Evolutionary conservation across 2,329 filamentous ascomycete genomes (phyloP).

Genomic region (Dothiorella sarmentorum): DNA sequence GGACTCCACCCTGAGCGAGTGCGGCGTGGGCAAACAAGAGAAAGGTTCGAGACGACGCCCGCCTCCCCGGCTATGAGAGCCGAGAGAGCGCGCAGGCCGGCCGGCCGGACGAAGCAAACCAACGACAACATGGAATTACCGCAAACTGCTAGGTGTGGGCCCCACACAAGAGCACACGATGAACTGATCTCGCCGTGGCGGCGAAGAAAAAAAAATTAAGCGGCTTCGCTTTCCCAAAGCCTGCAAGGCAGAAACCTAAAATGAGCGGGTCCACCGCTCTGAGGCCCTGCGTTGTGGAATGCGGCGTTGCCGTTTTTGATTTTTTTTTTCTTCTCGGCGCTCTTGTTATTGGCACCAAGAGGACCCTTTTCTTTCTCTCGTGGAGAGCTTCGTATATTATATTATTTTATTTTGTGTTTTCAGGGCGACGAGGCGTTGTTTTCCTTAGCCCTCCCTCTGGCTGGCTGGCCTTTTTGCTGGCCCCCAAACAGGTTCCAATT

Average conservation of each 20-base stretch:
- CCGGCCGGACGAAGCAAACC: not conserved
- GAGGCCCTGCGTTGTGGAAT: too few species aligned
- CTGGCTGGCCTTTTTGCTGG: too few species aligned
- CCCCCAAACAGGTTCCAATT: too few species aligned
- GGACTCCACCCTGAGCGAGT: too few species aligned
- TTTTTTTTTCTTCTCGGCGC: not conserved
- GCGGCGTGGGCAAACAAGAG: too few species aligned
- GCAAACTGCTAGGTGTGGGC: not conserved
- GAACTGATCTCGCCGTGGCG: slow-evolving; percentile 10
- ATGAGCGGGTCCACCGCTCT: slow-evolving; percentile 1
- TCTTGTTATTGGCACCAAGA: not conserved
- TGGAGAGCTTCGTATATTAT: not conserved
- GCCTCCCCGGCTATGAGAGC: too few species aligned
- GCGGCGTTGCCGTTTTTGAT: not conserved
- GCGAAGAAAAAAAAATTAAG: slow-evolving; percentile 3
- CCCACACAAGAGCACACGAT: slow-evolving; percentile 1
- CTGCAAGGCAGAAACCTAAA: not conserved
- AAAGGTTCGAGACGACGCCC: too few species aligned
- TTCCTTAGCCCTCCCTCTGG: too few species aligned
- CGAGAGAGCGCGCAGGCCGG: slow-evolving; percentile 1
- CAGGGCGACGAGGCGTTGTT: too few species aligned
- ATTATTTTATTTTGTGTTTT: not conserved
- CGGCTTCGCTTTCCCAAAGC: slow-evolving; percentile 3
- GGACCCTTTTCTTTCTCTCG: too few species aligned
- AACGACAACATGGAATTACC: slow-evolving; percentile 4